Evolutionary conservation across 2,329 filamentous ascomycete species (phyloP), one percentile per base, ranked within the genome.

Genomic region (Nemania sp.): DNA sequence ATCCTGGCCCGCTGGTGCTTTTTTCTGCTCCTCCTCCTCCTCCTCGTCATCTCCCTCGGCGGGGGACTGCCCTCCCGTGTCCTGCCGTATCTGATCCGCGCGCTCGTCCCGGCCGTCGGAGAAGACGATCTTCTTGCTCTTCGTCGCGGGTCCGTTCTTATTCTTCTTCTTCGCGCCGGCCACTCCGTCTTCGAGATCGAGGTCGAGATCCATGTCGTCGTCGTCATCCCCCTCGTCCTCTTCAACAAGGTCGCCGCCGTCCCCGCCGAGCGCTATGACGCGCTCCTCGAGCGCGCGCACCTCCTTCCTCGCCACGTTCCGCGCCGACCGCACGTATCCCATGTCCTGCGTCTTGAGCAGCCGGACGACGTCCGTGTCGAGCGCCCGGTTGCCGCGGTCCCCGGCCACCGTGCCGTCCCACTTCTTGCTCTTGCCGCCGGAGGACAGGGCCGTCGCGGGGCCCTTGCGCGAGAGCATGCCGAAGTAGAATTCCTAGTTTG

Each of bases 291-390:
- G 71, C 54, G 69, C 74, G 42, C 77, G 77, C 1, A 87, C 81
- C 65, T 89, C 84, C 70, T 87, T 87, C 59, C 77, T 71, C 3
- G 83, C 79, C 25, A 86, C 79, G 65, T 87, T 87, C 58, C 83
- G 78, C 79, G 86, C 83, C 20, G 85, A 87, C 63, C 87, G 77
- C 25, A 89, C 72, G 71, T 90, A 90, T 2, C 83, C 86, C 32
- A 87, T 73, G 69, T 90, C 87, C 74, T 90, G 87, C 2, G 87
- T 90, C 78, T 90, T 90, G 64, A 89, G 80, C 20, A 89, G 76
- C 18, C 87, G 79, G 21, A 87, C 84, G 1, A 81, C 80, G 20
- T 89, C 84, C 39, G 84, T 71, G 50, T 81, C 79, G 71, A 90
- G 70, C 3, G 78, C 77, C 62, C 77, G 77, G 68, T 85, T 86